Evolutionary conservation across 495 filamentous ascomycete species (phyloP).

Genomic region (Penicillium chermesinum): DNA sequence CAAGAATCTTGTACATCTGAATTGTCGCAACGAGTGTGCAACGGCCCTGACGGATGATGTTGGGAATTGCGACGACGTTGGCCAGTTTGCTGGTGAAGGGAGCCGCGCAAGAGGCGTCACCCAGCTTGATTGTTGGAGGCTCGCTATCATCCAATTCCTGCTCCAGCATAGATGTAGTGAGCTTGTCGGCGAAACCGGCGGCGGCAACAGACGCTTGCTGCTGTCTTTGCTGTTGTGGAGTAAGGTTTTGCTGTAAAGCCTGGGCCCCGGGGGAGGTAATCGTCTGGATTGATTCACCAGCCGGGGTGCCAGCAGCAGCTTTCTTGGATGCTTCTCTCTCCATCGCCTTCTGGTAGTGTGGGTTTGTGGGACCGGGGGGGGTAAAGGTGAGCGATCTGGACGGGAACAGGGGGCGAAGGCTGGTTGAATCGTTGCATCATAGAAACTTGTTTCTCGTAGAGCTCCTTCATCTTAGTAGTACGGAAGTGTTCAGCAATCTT

Average conservation of each 20-base stretch:
- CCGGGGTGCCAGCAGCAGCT: conserved; percentile 43
- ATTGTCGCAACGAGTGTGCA: conserved; percentile 97
- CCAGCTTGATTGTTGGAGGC: conserved; percentile 93
- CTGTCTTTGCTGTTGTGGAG: conserved; percentile 55
- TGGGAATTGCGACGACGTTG: conserved; percentile 94
- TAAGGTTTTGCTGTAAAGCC: conserved; percentile 55
- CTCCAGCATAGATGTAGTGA: conserved; percentile 86
- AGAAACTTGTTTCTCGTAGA: conserved; percentile 91
- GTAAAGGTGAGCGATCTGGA: conserved; percentile 89
- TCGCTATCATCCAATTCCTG: conserved; percentile 82
- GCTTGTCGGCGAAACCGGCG: conserved; percentile 75
- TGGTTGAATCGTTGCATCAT: conserved; percentile 95
- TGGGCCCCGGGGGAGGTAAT: conserved; percentile 67
- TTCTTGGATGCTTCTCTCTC: conserved; percentile 74
- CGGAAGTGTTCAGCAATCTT: conserved; percentile 90
- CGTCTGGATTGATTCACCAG: conserved; percentile 57
- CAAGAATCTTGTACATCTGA: conserved; percentile 99
- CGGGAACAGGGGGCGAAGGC: conserved; percentile 80
- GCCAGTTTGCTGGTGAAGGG: conserved; percentile 97
- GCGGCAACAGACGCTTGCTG: conserved; percentile 64
- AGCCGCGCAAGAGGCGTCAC: conserved; percentile 93
- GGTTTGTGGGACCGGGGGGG: conserved; percentile 86
- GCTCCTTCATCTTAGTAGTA: conserved; percentile 93
- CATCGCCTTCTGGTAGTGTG: conserved; percentile 93
- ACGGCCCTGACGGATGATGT: conserved; percentile 95